These are phyloP conservation scores for Dalbergia cultrata DNA, from an alignment of 306 rosid species.

Conservation along the genomic window DNA sequence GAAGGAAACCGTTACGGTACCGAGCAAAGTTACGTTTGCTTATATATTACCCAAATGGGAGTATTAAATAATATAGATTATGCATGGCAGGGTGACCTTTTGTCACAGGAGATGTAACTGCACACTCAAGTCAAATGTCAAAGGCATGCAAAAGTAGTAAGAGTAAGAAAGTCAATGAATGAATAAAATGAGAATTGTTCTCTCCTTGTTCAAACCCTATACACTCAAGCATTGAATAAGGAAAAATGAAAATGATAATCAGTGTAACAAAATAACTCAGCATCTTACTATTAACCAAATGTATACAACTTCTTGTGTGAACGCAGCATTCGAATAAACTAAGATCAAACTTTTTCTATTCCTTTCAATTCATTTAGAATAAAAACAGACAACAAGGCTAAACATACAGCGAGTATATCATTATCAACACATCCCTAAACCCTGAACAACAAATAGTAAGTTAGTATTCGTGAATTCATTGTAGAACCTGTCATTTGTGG, in stretches of 20 bases:
- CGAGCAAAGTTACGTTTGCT: too few species aligned
- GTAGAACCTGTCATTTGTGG: conserved; percentile 31
- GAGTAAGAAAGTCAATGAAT: conserved; percentile 1
- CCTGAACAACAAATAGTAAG: conserved; percentile 42
- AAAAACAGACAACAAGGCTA: conserved; percentile 22
- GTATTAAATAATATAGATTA: too few species aligned
- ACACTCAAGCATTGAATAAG: neutral
- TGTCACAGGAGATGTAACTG: neutral
- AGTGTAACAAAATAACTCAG: conserved; percentile 9
- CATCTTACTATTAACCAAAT: neutral
- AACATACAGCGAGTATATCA: conserved; percentile 45
- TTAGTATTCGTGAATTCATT: conserved; percentile 25
- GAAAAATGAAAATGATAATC: neutral
- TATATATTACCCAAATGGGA: too few species aligned
- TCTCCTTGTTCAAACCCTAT: neutral
- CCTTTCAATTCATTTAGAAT: conserved; percentile 45
- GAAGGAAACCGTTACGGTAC: too few species aligned
- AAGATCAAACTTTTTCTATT: conserved; percentile 33
- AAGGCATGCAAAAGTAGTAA: neutral
- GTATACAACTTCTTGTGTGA: neutral
- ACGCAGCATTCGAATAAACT: conserved; percentile 5
- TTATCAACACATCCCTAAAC: conserved; percentile 37
- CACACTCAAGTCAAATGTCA: neutral
- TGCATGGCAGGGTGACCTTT: too few species aligned
- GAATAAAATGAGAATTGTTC: neutral